These are phyloP conservation scores for Cercospora sp. DNA, from an alignment of 2,329 filamentous ascomycete species.

Conservation along the genomic window DNA sequence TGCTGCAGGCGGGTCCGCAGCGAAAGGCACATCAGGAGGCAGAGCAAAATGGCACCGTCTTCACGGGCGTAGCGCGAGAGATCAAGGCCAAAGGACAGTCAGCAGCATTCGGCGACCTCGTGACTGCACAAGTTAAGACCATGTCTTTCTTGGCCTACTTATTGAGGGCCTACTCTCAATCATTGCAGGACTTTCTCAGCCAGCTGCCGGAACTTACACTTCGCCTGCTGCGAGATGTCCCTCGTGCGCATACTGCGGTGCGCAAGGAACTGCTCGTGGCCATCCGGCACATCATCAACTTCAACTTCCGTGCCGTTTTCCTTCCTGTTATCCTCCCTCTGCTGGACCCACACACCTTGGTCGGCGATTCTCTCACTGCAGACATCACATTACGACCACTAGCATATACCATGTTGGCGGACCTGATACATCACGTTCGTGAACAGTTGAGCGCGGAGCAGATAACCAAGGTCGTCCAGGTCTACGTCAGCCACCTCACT, in stretches of 20 bases:
- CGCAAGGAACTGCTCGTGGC: conserved; percentile 94
- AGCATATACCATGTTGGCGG: conserved; percentile 97
- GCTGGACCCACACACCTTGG: conserved; percentile 87
- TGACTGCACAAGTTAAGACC: conserved; percentile 96
- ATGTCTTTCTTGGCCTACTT: conserved; percentile 98
- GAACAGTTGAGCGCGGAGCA: conserved; percentile 86
- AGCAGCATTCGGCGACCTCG: conserved; percentile 93
- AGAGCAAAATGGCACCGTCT: conserved; percentile 73
- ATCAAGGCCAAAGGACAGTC: conserved; percentile 73
- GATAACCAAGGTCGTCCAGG: conserved; percentile 92
- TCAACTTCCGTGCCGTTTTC: conserved; percentile 96
- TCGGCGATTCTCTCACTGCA: conserved; percentile 92
- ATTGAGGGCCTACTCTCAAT: conserved; percentile 80
- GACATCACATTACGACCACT: conserved; percentile 95
- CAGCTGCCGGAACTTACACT: conserved; percentile 87
- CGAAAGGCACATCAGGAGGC: conserved; percentile 88
- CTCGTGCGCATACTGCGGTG: conserved; percentile 87
- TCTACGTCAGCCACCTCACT: conserved; percentile 94
- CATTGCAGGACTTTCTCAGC: conserved; percentile 83
- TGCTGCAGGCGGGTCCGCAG: conserved; percentile 88
- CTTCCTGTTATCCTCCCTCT: conserved; percentile 92
- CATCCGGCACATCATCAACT: conserved; percentile 98
- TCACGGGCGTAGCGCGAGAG: conserved; percentile 87
- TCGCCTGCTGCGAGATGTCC: conserved; percentile 87
- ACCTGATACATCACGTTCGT: conserved; percentile 94